Base-by-base conservation (phyloP, 2,329 filamentous ascomycete species). In the Colletotrichum tanaceti region DNA sequence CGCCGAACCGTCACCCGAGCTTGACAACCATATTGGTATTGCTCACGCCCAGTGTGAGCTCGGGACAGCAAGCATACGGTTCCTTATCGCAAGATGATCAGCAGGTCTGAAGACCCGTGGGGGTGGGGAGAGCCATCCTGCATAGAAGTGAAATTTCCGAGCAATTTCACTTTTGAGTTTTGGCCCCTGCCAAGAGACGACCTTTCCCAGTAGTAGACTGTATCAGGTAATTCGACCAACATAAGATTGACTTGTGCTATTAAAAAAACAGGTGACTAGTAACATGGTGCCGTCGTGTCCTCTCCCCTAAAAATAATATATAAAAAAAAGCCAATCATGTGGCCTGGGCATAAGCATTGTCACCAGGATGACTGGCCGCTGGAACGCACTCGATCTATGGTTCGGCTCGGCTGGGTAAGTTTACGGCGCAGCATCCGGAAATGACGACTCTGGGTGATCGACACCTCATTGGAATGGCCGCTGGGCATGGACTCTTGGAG, bases 391-490 rank as follows among this genome's bases (percentile, higher is more conserved):
- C 22, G 16, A 44, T 18, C 39, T 28, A 47, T 1, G 22, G 32
- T 39, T 46, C 39, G 28, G 60, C 35, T 47, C 20, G 20, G 6
- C 38, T 13, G 41, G 14, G 32, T 46, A 50, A 22, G 28, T 50
- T 63, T 39, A 44, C 20, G 24, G 58, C 3, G 32, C 16, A 63
- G 46, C 38, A 54, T 46, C 50, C 22, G 24, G n/a, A 55, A 20
- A 22, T 46, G 14, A 22, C 38, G 43, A 16, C 38, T n/a, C 28
- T 52, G 22, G 14, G 41, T 58, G 59, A 63, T 63, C 46, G 53
- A 58, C 64, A 46, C 59, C 39, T 47, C 24, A 43, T 41, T 39
- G 52, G 64, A 67, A 67, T 63, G 59, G 22, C 52, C 52, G 59
- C 43, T 38, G 16, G 58, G 38, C n/a, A n/a, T n/a, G n/a, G n/a